phyloP scores from a whole-genome alignment of 2,329 filamentous ascomycete genomes.

The Teratosphaeriaceae sp. region DNA sequence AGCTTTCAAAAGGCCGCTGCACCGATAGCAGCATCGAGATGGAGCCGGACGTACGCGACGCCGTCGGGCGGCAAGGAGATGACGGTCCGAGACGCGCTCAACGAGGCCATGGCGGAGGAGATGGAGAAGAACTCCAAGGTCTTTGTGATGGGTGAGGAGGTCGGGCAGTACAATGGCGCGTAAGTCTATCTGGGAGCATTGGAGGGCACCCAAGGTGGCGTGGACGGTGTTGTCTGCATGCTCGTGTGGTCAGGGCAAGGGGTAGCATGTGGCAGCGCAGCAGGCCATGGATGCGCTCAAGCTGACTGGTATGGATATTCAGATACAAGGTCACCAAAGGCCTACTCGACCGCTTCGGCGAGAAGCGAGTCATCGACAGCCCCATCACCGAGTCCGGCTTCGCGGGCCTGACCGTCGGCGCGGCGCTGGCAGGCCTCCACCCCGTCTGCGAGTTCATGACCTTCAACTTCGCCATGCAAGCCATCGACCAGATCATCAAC shows the following conservation, averaged over 20 bases:
- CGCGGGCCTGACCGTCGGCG: slow-evolving; percentile 85
- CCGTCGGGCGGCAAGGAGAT: slow-evolving; percentile 72
- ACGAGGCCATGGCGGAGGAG: slow-evolving; percentile 97
- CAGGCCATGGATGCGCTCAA: neutral
- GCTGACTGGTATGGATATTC: slow-evolving; percentile 32
- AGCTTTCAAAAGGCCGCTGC: slow-evolving; percentile 44
- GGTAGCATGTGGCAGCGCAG: too few species aligned
- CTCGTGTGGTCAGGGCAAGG: too few species aligned
- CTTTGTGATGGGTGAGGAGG: slow-evolving; percentile 94
- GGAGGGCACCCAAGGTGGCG: too few species aligned
- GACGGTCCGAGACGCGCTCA: slow-evolving; percentile 93
- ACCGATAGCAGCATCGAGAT: slow-evolving; percentile 40
- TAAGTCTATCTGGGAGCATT: slow-evolving; percentile 3
- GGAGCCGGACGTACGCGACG: slow-evolving; percentile 49
- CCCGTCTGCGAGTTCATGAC: slow-evolving; percentile 99
- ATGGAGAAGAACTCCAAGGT: slow-evolving; percentile 91
- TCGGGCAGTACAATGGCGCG: slow-evolving; percentile 83
- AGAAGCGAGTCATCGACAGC: slow-evolving; percentile 95
- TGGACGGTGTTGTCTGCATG: too few species aligned
- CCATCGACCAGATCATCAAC: slow-evolving; percentile 99
- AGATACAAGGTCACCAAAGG: slow-evolving; percentile 99
- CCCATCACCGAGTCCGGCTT: slow-evolving; percentile 98
- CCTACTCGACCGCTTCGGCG: slow-evolving; percentile 91
- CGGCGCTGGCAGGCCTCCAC: slow-evolving; percentile 88
- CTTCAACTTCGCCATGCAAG: slow-evolving; percentile 99